A percentile compares a stretch with the other conserved stretches of the same genome.
Conservation (phyloP, 2,329 filamentous ascomycete genomes). For the Dactylellina parvicollis region DNA sequence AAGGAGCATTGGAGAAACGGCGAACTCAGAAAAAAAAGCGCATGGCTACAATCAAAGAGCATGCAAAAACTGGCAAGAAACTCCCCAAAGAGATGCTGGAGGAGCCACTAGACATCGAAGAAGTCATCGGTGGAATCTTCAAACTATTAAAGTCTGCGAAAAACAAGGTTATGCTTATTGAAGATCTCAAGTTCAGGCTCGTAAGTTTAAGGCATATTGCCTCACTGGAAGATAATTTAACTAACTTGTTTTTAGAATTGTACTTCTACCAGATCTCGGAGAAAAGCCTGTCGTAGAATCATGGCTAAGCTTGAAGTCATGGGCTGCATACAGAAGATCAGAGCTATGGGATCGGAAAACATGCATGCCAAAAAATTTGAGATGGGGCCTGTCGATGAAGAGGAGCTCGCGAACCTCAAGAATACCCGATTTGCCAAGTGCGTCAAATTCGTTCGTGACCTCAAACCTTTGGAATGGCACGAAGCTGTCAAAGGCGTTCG, state of each 20-base stretch:
- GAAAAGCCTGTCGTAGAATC: conserved; percentile 46
- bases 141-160: conserved; percentile 45
- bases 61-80: conserved; percentile 41
- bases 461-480: conserved; percentile 39
- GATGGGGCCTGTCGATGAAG: conserved; percentile 48
- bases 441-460: conserved; percentile 45
- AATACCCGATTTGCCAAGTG: conserved; percentile 39
- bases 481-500: conserved; percentile 45
- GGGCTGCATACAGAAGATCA: conserved; percentile 47
- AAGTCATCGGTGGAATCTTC: conserved; percentile 41
- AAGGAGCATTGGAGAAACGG: conserved; percentile 39
- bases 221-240: not conserved
- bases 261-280: conserved; percentile 46
- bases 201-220: conserved; percentile 17
- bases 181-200: conserved; percentile 52
- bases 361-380: conserved; percentile 45
- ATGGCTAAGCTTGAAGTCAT: conserved; percentile 34
- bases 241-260: conserved; percentile 36
- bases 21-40: conserved; percentile 51
- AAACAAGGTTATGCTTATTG: conserved; percentile 50
- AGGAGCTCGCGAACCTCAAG: conserved; percentile 33
- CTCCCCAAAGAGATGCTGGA: conserved; percentile 36
- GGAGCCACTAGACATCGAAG: conserved; percentile 44
- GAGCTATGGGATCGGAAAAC: conserved; percentile 39
- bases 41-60: conserved; percentile 42